These are phyloP conservation scores for Golubevia pallescens DNA, from an alignment of 1,284 basidiomycete species.

Conservation along the genomic window DNA sequence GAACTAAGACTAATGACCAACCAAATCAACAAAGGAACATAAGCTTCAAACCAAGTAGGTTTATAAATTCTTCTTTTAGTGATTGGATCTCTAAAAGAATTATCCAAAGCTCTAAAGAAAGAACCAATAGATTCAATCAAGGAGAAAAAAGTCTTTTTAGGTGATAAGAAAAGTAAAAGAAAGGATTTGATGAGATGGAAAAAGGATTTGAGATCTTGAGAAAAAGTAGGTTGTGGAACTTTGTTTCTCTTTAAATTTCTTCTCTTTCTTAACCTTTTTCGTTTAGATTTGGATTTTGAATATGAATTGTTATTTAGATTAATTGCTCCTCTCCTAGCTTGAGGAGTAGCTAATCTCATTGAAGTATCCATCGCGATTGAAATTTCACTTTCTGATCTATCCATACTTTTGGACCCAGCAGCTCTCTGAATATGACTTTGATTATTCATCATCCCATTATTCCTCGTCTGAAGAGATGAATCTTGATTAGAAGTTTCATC, in stretches of 20 bases:
- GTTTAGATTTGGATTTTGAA: constrained; percentile 18
- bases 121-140: constrained; percentile 17
- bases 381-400: background rate
- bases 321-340: constrained; percentile 42
- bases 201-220: background rate
- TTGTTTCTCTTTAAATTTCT: constrained; percentile 8
- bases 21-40: constrained; percentile 64
- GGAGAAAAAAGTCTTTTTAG: constrained; percentile 22
- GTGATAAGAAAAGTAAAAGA: constrained; percentile 24
- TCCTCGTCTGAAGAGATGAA: constrained; percentile 13
- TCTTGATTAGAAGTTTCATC: constrained; percentile 19
- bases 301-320: constrained; percentile 11
- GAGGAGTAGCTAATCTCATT: constrained; percentile 46
- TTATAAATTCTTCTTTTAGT: constrained; percentile 46
- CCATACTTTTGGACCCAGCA: background rate
- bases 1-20: constrained; percentile 54
- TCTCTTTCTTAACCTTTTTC: constrained; percentile 12
- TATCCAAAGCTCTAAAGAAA: constrained; percentile 35
- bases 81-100: constrained; percentile 50
- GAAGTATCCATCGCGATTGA: constrained; percentile 7
- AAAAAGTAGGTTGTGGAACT: background rate
- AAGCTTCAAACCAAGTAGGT: constrained; percentile 60
- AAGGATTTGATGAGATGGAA: constrained; percentile 8
- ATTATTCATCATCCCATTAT: constrained; percentile 26
- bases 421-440: constrained; percentile 9